Evolutionary conservation across 2,329 filamentous ascomycete species (phyloP), one percentile per base, ranked within the genome.

Genomic region (Penicillium digitatum): DNA sequence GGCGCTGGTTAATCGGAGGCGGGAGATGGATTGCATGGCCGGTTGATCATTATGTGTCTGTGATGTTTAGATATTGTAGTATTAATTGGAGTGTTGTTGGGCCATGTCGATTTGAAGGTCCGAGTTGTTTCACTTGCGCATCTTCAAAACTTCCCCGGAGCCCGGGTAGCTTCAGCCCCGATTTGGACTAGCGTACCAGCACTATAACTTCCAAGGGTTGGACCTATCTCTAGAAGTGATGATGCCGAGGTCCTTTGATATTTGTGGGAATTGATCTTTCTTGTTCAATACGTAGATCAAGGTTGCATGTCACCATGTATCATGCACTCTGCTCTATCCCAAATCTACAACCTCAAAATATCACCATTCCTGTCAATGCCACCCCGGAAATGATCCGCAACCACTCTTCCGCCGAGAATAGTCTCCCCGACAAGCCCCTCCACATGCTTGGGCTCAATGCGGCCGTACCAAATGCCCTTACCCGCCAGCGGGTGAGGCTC

Each of bases 381-480:
- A 11, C 90, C 93, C 50, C 93, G 79, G 60, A 97, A 78, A 78
- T 96, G 90, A 48, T 83, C 84, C 66, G 86, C 85, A 47, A 96
- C 84, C 20, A 96, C 85, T 76, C 90, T 95, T 5, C 93, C 93
- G 70, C 91, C 86, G 62, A 96, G 72, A 1, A 97, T 81, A 0
- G 93, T 97, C 72, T 89, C 95, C 64, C 86, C 81, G 24, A 97
- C 85, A 60, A 97, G 82, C 42, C 93, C 94, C 78, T 95, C 90
- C 62, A 91, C 93, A 73, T 96, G 90, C 74, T 90, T 87, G 0
- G 92, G 92, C 70, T 81, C 79, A 31, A 96, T 84, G 43, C 92
- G 80, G 18, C 89, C 92, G 58, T 96, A 82, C 92, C 92, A 96
- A 63, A 96, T 93, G 0, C 74, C 73, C 57, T 70, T 75, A 5